Conservation (phyloP, 176 grass and related monocot genomes). For the Aegilops longissima region DNA sequence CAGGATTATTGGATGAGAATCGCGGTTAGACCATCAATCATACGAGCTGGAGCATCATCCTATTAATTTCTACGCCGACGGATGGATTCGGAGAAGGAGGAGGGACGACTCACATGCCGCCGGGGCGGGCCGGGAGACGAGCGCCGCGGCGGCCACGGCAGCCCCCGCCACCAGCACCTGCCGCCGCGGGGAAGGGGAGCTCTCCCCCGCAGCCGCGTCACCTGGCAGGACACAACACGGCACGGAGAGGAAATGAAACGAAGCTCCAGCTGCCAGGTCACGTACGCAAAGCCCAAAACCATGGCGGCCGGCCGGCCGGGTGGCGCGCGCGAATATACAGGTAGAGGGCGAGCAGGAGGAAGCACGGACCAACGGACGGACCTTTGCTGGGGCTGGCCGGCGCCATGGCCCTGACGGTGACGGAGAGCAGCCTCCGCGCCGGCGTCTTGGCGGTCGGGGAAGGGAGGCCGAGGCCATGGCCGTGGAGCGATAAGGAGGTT, state of each 20-base stretch:
- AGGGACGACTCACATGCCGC: constrained; percentile 66
- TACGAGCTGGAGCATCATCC: neutral
- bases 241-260: neutral
- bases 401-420: neutral
- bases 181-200: constrained; percentile 40
- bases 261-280: neutral
- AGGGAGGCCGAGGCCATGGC: neutral
- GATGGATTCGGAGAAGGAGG: neutral
- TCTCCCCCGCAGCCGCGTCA: constrained; percentile 31
- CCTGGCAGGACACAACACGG: neutral
- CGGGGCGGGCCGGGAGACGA: constrained; percentile 40
- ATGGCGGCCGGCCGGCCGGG: too few relatives aligned
- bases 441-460: neutral
- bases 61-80: too few relatives aligned
- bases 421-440: neutral
- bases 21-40: constrained; percentile 49
- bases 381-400: too few relatives aligned
- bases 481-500: neutral
- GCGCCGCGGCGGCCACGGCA: constrained; percentile 32
- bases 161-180: constrained; percentile 59
- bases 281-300: too few relatives aligned
- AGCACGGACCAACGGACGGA: too few relatives aligned
- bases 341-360: too few relatives aligned
- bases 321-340: too few relatives aligned
- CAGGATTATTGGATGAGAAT: constrained; percentile 24